Conservation (phyloP, 164 flowering plant genomes). For the Aristolochia californica region DNA sequence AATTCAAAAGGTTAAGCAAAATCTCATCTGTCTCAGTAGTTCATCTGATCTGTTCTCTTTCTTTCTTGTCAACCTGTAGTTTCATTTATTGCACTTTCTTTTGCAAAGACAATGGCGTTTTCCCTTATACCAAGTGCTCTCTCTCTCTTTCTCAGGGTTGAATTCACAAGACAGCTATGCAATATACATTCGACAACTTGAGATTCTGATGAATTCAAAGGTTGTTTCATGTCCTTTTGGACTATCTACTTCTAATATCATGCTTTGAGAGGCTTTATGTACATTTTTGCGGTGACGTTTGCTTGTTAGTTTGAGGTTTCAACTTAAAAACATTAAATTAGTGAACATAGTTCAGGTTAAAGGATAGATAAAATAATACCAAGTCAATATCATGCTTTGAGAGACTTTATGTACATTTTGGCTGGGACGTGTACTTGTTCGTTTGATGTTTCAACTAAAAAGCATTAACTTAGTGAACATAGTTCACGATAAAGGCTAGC, state of each 20-base stretch:
- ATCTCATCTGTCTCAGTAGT: not conserved
- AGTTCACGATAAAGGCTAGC: too few species aligned
- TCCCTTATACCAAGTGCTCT: conserved; percentile 1
- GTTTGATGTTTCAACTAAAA: too few species aligned
- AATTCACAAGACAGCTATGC: conserved; percentile 22
- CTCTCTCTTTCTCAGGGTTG: conserved; percentile 28
- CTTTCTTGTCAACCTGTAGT: not conserved
- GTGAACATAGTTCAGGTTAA: too few species aligned
- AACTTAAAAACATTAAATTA: too few species aligned
- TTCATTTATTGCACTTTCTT: not conserved
- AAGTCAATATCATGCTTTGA: too few species aligned
- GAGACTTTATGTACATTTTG: too few species aligned
- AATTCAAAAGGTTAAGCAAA: conserved; percentile 50
- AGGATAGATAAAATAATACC: too few species aligned
- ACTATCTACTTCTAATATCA: not conserved
- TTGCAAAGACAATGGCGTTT: not conserved
- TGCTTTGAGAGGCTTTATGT: too few species aligned
- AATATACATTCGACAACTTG: conserved; percentile 54
- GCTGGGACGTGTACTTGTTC: too few species aligned
- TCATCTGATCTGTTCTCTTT: not conserved
- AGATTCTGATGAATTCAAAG: conserved; percentile 69
- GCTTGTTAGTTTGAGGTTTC: too few species aligned
- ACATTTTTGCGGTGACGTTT: too few species aligned
- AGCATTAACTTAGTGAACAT: too few species aligned
- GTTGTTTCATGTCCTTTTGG: conserved; percentile 20